Base-by-base conservation (phyloP, 495 filamentous ascomycete genomes). In the Friedmanniomyces simplex region DNA sequence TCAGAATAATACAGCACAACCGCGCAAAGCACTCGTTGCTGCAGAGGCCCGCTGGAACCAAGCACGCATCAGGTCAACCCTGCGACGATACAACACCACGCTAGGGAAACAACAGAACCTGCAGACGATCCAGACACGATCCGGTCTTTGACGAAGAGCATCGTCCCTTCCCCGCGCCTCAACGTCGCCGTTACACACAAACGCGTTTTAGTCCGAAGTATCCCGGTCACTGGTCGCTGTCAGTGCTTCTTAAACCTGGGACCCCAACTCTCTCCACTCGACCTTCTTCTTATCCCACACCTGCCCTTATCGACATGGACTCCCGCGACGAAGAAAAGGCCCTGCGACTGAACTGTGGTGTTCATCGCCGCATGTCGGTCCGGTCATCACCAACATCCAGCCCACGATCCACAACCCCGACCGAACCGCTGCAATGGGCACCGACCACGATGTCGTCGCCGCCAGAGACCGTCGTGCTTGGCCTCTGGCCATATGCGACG, bases 401-500 rank as follows among this genome's bases (percentile, higher is more conserved):
- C 24, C 54, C 54, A 25, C 36, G 54, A 24, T 20, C 54, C 10
- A n/a, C 46, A 3, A 37, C 54, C 34, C 54, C 54, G 1, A 28
- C 11, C 13, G 32, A 41, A 25, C 2, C n/a, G 4, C 34, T 12
- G 24, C 7, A n/a, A 50, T 41, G 28, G 21, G 26, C 12, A 22
- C 14, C 46, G 24, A 21, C 54, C 2, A 21, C 25, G 2, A 21
- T 26, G 25, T 50, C 52, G 39, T 36, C 45, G 18, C 34, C 58
- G 18, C 58, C 58, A 6, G 30, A 49, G 3, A 61, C 58, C 22
- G 45, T 61, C 22, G 43, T 61, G 11, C 52, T 61, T 24, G 54
- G 58, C 26, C 37, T 55, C 32, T 61, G 58, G 58, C 58, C 58
- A 12, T 46, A 55, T n/a, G 58, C 58, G 21, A 56, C 52, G 12